Base-by-base conservation (phyloP, 106 monocot species). In the Iris macrosiphon region DNA sequence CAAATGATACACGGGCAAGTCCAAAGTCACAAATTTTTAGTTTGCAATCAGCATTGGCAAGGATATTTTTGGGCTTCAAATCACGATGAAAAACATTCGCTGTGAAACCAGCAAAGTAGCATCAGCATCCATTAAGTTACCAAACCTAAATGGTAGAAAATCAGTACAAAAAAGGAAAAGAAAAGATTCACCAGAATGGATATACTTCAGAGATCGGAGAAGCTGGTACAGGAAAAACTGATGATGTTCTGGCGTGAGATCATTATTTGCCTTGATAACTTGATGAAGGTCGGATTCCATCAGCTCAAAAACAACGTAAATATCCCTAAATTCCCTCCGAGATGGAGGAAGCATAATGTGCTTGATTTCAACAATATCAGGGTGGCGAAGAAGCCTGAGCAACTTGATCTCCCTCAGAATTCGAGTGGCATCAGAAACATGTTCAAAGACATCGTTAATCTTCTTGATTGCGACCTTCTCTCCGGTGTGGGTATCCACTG, bases 221-320 rank as follows among this genome's bases (percentile, higher is more conserved):
- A 81, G 75, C 57, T 81, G 80, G 52, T 81, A 81, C 32, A 81
- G 51, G 62, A 81, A 81, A 59, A 71, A 81, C 66, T 81, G 80
- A 32, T 81, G 67, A 62, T 81, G 80, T 24, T 75, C 70, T 1
- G 66, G 74, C 0, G 80, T 81, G 40, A 81, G 80, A 75, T 81
- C 75, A 59, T 81, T 71, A 70, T 81, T 81, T 47, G 75, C 80
- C 61, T 71, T 75, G 25, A 81, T 75, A 11, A 81, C 80, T 62
- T 81, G 80, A 59, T 81, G 80, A 45, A 81, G 80, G 53, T 81
- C 80, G 24, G 80, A 81, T 49, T 81, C 80, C 80, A 81, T 81
- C 48, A 81, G 61, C 52, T 81, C 80, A 42, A 81, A 81, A 3
- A 81, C 75, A 51, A 81, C 80, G 58, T 75, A 81, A 22, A 81